Percentiles rank a stretch among this genome's conserved stretches.
Evolutionary conservation across 2,329 filamentous ascomycete genomes (phyloP).

Genomic region (Hymenotorrendiella dingleyae): DNA sequence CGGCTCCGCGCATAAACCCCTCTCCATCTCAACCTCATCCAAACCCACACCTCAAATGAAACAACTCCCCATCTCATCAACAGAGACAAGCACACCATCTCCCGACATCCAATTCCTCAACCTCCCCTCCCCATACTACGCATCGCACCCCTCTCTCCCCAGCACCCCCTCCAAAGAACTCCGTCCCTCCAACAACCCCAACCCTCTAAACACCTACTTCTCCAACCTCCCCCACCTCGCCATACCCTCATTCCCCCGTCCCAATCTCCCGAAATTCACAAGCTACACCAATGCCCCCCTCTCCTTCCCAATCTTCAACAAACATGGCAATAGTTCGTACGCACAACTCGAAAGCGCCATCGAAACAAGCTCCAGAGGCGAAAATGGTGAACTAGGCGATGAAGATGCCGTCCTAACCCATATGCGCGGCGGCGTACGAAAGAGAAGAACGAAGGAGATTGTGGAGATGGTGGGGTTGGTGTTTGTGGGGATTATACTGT

Average conservation of each 20-base stretch:
- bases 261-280: neutral
- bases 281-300: no score
- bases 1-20: constrained; percentile 15
- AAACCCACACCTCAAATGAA: neutral
- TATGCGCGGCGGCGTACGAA: neutral
- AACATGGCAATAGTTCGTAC: neutral
- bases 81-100: no score
- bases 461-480: constrained; percentile 7
- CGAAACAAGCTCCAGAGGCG: neutral
- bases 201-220: neutral
- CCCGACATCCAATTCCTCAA: neutral
- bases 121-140: neutral
- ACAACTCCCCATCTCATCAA: neutral
- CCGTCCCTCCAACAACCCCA: neutral
- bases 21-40: constrained; percentile 8
- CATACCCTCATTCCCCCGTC: constrained; percentile 4
- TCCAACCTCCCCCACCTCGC: neutral
- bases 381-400: neutral
- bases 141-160: constrained; percentile 4
- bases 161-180: neutral
- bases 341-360: neutral
- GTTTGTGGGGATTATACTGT: constrained; percentile 1
- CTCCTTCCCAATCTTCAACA: neutral
- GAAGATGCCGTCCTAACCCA: neutral
- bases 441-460: neutral